Base-by-base conservation (phyloP, 352 stramenopile genomes). In the Peronospora destructor region DNA sequence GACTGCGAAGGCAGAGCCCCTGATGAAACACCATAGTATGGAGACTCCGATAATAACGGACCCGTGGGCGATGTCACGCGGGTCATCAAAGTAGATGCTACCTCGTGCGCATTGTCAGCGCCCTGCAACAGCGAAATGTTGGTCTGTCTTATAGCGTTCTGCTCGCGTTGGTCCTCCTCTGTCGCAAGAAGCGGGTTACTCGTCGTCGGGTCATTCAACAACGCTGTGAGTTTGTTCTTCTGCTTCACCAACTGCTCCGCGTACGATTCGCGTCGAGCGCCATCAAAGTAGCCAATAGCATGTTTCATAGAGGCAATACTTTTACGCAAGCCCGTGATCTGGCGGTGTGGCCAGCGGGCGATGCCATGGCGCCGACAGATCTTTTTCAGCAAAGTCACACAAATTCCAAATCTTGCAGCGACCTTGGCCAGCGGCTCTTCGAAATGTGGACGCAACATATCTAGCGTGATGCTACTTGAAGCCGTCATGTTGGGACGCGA, bases 221-320 rank as follows among this genome's bases (percentile, higher is more conserved):
- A 51, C 14, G 71, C 63, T 8, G 73, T 56, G n/a, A 89, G 64
- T 59, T 89, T 89, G 52, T 66, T 75, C 45, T 80, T 78, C 51
- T 89, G 78, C 64, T 86, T 89, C 34, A 73, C 59, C 34, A 89
- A 64, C 37, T 89, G 78, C 42, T 76, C 54, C 3, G 76, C 78
- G 50, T 89, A 89, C 49, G 71, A 81, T 16, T 85, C 78, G 41
- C 73, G 75, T 23, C 78, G 75, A 32, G 45, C 49, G 25, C 75
- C 78, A 56, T 89, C 78, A 45, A 89, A 89, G 60, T 87, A 84
- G 16, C 64, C 66, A 52, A 88, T 87, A 19, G 79, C 79, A 30
- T 91, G 76, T 44, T 93, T 79, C 77, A 93, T 91, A 16, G 79
- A 91, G 13, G 76, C 59, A 44, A 93, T 91, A 61, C 77, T 90